phyloP scores from a whole-genome alignment of 768 basidiomycete species.

The Pholiota molesta region DNA sequence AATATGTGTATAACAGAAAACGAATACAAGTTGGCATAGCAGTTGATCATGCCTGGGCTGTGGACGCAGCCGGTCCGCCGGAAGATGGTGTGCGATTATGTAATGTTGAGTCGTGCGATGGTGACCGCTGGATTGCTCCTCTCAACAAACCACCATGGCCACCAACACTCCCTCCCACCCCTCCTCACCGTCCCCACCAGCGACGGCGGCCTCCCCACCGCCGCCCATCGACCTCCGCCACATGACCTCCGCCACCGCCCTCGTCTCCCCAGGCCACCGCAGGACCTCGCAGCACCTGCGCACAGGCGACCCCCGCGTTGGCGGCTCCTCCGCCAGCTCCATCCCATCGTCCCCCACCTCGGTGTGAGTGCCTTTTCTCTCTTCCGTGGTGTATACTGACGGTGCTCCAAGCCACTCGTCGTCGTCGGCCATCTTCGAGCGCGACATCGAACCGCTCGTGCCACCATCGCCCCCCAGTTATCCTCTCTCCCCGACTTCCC shows the following conservation, averaged over 20 bases:
- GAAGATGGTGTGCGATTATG: background rate
- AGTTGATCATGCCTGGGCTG: background rate
- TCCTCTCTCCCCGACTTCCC: conserved; percentile 27
- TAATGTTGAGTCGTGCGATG: background rate
- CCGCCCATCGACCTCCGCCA: conserved; percentile 45
- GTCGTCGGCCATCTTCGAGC: conserved; percentile 89
- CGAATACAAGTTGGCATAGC: conserved; percentile 3
- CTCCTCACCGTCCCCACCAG: background rate
- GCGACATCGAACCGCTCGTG: conserved; percentile 78
- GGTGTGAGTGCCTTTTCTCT: conserved; percentile 49
- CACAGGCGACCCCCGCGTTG: conserved; percentile 43
- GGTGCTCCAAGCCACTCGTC: conserved; percentile 57
- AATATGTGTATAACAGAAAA: background rate
- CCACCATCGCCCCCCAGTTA: conserved; percentile 38
- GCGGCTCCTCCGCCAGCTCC: conserved; percentile 66
- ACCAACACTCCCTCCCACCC: background rate
- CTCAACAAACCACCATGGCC: background rate
- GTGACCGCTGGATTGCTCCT: background rate
- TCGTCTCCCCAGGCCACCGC: conserved; percentile 36
- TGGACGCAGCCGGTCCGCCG: background rate
- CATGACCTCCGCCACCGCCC: conserved; percentile 50
- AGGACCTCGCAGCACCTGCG: conserved; percentile 52
- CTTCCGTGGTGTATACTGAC: conserved; percentile 13
- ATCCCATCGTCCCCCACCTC: conserved; percentile 83
- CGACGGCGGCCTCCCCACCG: background rate